phyloP scores from a whole-genome alignment of 495 filamentous ascomycete species.

The Penicillium simplicissimum region DNA sequence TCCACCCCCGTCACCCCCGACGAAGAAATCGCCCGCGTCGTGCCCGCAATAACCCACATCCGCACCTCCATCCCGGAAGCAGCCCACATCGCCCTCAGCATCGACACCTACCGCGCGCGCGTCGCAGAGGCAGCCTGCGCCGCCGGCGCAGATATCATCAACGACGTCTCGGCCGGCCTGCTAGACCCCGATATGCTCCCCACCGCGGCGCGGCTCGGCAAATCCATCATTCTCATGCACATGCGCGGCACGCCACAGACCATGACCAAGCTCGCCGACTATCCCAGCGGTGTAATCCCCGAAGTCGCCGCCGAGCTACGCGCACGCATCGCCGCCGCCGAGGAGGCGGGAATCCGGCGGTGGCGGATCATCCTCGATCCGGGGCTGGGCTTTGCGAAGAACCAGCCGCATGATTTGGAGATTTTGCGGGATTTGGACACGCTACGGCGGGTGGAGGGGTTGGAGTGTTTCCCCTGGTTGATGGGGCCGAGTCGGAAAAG shows the following conservation, averaged over 20 bases:
- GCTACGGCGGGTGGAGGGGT: constrained; percentile 60
- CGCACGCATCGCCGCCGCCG: constrained; percentile 69
- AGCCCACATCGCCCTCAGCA: constrained; percentile 66
- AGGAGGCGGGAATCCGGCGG: constrained; percentile 77
- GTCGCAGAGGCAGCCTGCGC: constrained; percentile 80
- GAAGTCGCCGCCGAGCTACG: constrained; percentile 70
- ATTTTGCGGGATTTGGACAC: constrained; percentile 66
- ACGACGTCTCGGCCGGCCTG: constrained; percentile 84
- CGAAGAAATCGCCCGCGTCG: constrained; percentile 76
- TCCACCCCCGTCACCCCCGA: constrained; percentile 61
- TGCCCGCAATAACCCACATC: constrained; percentile 75
- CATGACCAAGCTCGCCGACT: constrained; percentile 70
- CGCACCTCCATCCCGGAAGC: constrained; percentile 62
- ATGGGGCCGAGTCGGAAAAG: constrained; percentile 87
- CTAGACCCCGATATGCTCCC: constrained; percentile 81
- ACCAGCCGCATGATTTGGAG: constrained; percentile 74
- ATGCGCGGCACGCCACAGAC: constrained; percentile 87
- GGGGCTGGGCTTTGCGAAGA: constrained; percentile 92
- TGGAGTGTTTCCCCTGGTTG: constrained; percentile 82
- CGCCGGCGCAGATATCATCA: constrained; percentile 90
- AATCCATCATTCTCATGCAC: constrained; percentile 88
- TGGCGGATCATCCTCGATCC: constrained; percentile 97
- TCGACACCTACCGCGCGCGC: constrained; percentile 88
- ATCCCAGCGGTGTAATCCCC: constrained; percentile 72
- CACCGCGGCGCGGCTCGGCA: constrained; percentile 76